Evolutionary conservation across 129 eudicot genomes (phyloP), one percentile per base, ranked within the genome.

Genomic region (Solidago caesia): DNA sequence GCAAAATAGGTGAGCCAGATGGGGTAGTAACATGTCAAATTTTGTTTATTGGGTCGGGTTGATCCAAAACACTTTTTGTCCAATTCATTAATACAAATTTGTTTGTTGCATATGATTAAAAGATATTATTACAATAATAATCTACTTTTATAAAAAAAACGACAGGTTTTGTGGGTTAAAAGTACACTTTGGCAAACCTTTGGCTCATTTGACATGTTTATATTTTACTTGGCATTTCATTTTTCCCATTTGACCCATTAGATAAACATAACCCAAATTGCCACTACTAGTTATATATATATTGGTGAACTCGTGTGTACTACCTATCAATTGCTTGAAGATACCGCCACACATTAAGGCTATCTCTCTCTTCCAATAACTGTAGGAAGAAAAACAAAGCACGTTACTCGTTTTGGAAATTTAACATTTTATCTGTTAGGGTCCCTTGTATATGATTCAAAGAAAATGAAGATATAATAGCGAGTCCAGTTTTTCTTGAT

Each of bases 271-370:
- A 60, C 64, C 27, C 8, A 8, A 60, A 41, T 64, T 64, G 49
- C 11, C 47, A 39, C 48, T 47, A 12, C 21, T 53, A 21, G 6
- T 44, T 21, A 45, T 46, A 55, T 8, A 55, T 8, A 76, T 9
- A 63, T 62, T 7, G n/a, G 51, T 44, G 42, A 5, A 42, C 25
- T 68, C 43, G 42, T 47, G 67, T 44, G 64, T 61, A 44, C 9
- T 85, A 95, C 99, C 92, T 85, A 45, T 85, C 76, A 69, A 91
- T 85, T 66, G 97, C 91, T 89, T 89, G 90, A 68, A 95, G 99
- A 85, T 85, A 95, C 73, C 92, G 85, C 87, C 87, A 70, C 68
- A 95, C 89, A 63, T 95, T 95, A 67, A 71, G 72, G 83, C 87
- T 84, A 78, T 94, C 93, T 82, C 96, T 88, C 90, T 91, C 99